Conservation (phyloP, 108 stramenopile genomes). For the Asterionellopsis glacialis region DNA sequence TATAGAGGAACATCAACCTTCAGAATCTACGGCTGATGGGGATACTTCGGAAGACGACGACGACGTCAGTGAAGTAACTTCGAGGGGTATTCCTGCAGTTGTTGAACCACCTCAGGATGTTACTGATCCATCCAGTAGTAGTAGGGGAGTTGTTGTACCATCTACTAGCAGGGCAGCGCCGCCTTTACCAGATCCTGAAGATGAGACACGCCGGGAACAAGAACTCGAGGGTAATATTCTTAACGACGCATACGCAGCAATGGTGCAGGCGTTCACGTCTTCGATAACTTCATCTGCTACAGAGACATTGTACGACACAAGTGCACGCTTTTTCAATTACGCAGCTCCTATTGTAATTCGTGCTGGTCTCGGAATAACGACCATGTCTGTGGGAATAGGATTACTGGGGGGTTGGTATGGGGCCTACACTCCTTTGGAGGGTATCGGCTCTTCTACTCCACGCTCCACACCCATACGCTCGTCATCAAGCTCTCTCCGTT, state of each 20-base stretch:
- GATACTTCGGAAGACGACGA: too few species aligned
- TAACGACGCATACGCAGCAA: conserved; percentile 27
- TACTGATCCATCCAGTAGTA: too few species aligned
- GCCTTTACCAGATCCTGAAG: neutral
- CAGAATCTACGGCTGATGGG: too few species aligned
- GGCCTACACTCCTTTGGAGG: neutral
- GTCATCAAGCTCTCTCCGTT: neutral
- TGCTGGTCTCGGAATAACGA: conserved; percentile 10
- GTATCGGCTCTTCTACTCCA: too few species aligned
- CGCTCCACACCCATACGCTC: neutral
- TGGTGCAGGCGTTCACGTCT: conserved; percentile 21
- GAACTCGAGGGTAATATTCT: conserved; percentile 29
- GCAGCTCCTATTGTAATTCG: conserved; percentile 28
- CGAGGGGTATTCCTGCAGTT: too few species aligned
- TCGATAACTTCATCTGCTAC: conserved; percentile 14
- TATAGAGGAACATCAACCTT: too few species aligned
- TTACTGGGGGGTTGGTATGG: neutral
- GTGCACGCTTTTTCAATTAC: conserved; percentile 12
- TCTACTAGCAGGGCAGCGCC: neutral
- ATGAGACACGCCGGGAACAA: conserved; percentile 18
- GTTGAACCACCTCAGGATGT: too few species aligned
- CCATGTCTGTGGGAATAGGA: conserved; percentile 3
- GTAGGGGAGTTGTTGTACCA: too few species aligned
- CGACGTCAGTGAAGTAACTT: too few species aligned
- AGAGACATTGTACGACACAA: conserved; percentile 12